Percentiles rank a stretch among this genome's conserved stretches.
These are phyloP conservation scores for Fusarium nelsonii DNA, from an alignment of 2,329 filamentous ascomycete genomes.

Conservation along the genomic window DNA sequence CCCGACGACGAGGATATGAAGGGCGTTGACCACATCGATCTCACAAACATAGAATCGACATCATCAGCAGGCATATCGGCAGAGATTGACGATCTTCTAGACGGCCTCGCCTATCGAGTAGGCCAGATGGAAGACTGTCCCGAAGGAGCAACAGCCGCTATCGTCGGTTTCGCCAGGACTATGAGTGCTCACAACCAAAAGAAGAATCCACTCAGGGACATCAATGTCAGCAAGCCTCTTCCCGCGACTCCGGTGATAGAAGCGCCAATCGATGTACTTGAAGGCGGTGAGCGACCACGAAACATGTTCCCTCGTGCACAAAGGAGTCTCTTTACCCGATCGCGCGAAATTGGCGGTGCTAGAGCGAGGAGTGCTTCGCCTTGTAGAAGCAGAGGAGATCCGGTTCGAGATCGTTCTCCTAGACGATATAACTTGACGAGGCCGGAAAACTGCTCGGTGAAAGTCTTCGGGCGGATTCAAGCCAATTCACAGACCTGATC, in stretches of 20 bases:
- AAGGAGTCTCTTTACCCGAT: slow-evolving; percentile 7
- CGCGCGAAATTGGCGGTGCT: neutral
- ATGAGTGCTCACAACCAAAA: slow-evolving; percentile 15
- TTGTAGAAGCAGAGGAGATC: neutral
- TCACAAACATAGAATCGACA: slow-evolving; percentile 29
- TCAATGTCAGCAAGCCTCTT: slow-evolving; percentile 47
- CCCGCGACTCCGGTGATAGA: slow-evolving; percentile 50
- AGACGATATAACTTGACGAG: neutral
- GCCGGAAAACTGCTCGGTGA: neutral
- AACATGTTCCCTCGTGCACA: slow-evolving; percentile 16
- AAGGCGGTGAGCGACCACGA: neutral
- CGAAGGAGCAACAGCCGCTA: slow-evolving; percentile 44
- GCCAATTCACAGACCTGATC: neutral
- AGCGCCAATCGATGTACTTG: slow-evolving; percentile 39
- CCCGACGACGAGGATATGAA: slow-evolving; percentile 12
- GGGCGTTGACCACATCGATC: slow-evolving; percentile 36
- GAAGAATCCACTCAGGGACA: neutral
- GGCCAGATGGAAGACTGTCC: slow-evolving; percentile 50
- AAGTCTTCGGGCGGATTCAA: neutral
- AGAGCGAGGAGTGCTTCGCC: slow-evolving; percentile 33
- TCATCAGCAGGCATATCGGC: slow-evolving; percentile 18
- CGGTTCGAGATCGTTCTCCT: slow-evolving; percentile 1
- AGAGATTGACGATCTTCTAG: slow-evolving; percentile 34
- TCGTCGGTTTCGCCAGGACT: slow-evolving; percentile 46
- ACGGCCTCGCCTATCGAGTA: slow-evolving; percentile 52